These are phyloP conservation scores for Epichloe sylvatica DNA, from an alignment of 2,329 filamentous ascomycete genomes.

Conservation along the genomic window DNA sequence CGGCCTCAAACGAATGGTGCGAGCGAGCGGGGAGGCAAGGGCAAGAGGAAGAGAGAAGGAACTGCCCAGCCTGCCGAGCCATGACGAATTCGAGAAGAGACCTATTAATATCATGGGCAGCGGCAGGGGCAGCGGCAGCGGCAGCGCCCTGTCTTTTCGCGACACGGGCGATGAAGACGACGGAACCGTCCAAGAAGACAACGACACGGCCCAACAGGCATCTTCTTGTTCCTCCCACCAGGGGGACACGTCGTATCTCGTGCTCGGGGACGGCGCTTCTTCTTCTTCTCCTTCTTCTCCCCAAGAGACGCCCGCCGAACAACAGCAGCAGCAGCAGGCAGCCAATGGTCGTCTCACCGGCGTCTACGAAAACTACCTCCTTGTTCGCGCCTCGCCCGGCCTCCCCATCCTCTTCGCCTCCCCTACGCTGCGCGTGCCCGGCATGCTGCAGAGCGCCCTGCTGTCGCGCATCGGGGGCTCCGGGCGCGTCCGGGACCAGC, in stretches of 20 bases:
- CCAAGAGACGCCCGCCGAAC: not conserved
- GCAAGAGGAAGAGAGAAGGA: not conserved
- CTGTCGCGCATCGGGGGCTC: slow-evolving; percentile 41
- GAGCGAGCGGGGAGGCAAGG: not conserved
- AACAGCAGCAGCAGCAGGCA: not conserved
- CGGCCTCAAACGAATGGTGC: slow-evolving; percentile 26
- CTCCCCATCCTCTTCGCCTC: slow-evolving; percentile 55
- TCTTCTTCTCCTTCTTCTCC: not conserved
- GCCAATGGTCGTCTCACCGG: slow-evolving; percentile 12
- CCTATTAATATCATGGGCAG: no score
- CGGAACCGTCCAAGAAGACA: no score
- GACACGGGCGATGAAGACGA: not conserved
- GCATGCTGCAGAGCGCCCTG: slow-evolving; percentile 48
- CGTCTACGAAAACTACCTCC: slow-evolving; percentile 43
- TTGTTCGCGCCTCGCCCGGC: slow-evolving; percentile 50
- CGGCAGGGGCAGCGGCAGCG: not conserved
- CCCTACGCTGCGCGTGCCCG: slow-evolving; percentile 50
- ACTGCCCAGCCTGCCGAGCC: no score
- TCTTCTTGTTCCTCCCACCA: not conserved
- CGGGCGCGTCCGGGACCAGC: slow-evolving; percentile 29
- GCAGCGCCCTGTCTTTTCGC: not conserved
- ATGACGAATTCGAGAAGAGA: no score
- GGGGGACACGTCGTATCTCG: not conserved
- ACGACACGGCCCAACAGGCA: no score
- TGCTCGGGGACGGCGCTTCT: not conserved